Evolutionary conservation across 202 grass and related monocot genomes (phyloP), one percentile per base, ranked within the genome.

Genomic region (Thinopyrum obtusiflorum): DNA sequence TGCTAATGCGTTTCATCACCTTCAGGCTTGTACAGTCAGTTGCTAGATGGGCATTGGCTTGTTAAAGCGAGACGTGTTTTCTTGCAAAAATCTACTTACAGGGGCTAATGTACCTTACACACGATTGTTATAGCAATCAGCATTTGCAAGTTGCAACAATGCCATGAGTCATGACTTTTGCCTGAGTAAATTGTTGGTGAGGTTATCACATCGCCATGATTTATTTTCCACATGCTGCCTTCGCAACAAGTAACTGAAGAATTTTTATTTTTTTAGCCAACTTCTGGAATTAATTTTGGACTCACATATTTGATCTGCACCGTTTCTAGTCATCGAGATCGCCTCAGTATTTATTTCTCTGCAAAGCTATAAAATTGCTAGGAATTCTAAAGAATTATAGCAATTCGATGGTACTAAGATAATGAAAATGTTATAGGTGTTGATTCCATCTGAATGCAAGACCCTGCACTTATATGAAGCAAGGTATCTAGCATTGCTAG

Each of bases 391-490:
- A 68, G 37, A 49, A 73, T 2, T 4, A 46, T 13, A 44, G 60
- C 49, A 69, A 2, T 77, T 17, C 4, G 49, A 61, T 42, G 39
- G 17, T 86, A 20, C 73, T 86, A 83, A 89, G 65, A 79, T 57
- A 42, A 32, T 72, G 29, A 76, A 83, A 87, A 77, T 78, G 28
- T 77, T 76, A 17, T 33, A 98, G 95, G 93, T 92, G 78, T 63
- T 98, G 79, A 92, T 98, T 62, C 95, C 95, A 83, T 93, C 96
- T 82, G 96, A 98, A 76, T 81, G 82, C 72, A 98, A 95, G 93
- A 92, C 82, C 83, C 69, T 98, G 51, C 93, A 95, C 92, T 88
- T 98, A 59, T 98, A 98, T 86, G 96, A 98, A 87, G 93, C 96
- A 83, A 94, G 93, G 86, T 95, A 93, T 88, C 80, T 98, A 85